Percentiles rank a stretch among this genome's conserved stretches.
Evolutionary conservation across 2,329 filamentous ascomycete genomes (phyloP).

Genomic region (Ophiostoma montium): DNA sequence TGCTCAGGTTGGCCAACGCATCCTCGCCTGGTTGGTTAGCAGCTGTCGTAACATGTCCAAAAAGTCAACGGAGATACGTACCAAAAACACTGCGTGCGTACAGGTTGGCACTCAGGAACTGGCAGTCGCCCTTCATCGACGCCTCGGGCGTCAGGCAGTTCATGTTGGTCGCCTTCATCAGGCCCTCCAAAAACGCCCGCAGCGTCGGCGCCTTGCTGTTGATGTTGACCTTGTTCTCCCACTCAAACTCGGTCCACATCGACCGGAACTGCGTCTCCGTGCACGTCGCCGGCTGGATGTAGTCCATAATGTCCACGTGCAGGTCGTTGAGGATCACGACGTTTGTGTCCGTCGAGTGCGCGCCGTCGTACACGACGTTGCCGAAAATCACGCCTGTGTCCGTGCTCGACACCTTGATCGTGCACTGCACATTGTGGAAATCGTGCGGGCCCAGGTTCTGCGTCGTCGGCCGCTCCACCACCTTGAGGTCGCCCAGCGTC

Average conservation of each 20-base stretch:
- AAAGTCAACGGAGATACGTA: conserved; percentile 34
- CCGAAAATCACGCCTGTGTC: conserved; percentile 98
- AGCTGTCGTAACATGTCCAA: not conserved
- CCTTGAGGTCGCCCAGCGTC: conserved; percentile 94
- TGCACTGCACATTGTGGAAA: conserved; percentile 96
- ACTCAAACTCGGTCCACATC: conserved; percentile 99
- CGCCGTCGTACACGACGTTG: conserved; percentile 93
- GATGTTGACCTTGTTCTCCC: conserved; percentile 99
- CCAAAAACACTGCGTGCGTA: conserved; percentile 96
- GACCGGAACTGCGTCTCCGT: conserved; percentile 96
- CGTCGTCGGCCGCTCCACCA: conserved; percentile 89
- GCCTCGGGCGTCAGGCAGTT: conserved; percentile 93
- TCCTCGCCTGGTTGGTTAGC: conserved; percentile 62
- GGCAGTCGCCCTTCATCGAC: conserved; percentile 91
- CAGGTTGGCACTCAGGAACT: conserved; percentile 92
- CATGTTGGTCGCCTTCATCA: conserved; percentile 99
- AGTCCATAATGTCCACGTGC: conserved; percentile 99
- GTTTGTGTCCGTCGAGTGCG: conserved; percentile 82
- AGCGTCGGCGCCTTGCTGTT: conserved; percentile 91
- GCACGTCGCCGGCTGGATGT: conserved; percentile 93
- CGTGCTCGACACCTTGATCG: conserved; percentile 86
- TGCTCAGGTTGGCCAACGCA: conserved; percentile 89
- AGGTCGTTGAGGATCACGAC: conserved; percentile 97
- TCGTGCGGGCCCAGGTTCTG: conserved; percentile 92
- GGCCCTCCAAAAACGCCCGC: conserved; percentile 78